Conservation (phyloP, 2,329 filamentous ascomycete genomes). For the Truncatella angustata region DNA sequence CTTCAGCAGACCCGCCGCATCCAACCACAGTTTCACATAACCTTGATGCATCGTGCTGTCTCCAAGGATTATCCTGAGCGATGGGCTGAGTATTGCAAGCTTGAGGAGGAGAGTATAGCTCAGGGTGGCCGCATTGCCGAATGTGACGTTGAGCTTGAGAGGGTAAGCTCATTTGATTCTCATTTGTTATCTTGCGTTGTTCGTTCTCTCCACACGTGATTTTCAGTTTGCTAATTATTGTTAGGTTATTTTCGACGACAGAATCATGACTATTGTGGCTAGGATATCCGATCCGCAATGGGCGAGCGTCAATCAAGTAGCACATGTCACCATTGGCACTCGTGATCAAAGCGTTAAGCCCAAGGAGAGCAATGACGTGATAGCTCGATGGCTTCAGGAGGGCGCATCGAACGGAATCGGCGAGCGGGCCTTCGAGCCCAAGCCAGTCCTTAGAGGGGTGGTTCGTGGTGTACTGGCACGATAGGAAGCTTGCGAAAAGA, state of each 20-base stretch:
- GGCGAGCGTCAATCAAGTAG: conserved; percentile 72
- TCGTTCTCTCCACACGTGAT: no score
- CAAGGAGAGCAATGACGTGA: conserved; percentile 86
- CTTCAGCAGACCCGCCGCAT: conserved; percentile 72
- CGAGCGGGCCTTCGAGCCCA: conserved; percentile 50
- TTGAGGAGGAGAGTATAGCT: conserved; percentile 39
- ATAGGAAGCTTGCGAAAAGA: conserved; percentile 30
- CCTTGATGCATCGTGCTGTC: conserved; percentile 77
- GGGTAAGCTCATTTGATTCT: conserved; percentile 35
- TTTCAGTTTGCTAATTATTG: conserved; percentile 18
- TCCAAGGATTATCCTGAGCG: conserved; percentile 61
- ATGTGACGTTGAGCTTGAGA: conserved; percentile 63
- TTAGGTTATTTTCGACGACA: conserved; percentile 75
- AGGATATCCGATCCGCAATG: conserved; percentile 64
- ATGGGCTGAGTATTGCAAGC: conserved; percentile 71
- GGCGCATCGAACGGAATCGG: conserved; percentile 43
- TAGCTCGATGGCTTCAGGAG: conserved; percentile 69
- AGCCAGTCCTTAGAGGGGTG: conserved; percentile 44
- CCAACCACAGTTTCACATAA: conserved; percentile 89
- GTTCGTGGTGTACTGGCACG: conserved; percentile 49
- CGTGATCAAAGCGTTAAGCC: conserved; percentile 74
- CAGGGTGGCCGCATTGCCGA: conserved; percentile 55
- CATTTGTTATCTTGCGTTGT: no score
- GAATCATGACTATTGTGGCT: conserved; percentile 89
- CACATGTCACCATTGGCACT: conserved; percentile 91